Evolutionary conservation across 2,329 filamentous ascomycete genomes (phyloP), one percentile per base, ranked within the genome.

Genomic region (Penicillium sp.): DNA sequence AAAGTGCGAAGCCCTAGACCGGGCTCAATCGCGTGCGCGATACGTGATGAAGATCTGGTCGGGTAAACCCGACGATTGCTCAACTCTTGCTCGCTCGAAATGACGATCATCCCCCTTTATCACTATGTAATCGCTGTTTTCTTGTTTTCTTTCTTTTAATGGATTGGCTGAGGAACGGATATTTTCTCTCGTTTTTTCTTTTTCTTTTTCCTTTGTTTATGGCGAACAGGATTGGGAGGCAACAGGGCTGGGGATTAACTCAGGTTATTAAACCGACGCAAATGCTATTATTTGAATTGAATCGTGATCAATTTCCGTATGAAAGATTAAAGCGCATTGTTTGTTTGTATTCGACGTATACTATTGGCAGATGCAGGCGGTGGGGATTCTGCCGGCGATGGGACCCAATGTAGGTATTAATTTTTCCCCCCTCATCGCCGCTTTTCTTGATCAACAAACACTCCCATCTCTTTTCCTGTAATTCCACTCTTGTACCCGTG

Each of bases 21-120:
- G 58, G 32, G 73, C 72, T 39, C 73, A 76, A 45, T 67, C 62
- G 46, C 66, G 65, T 41, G 73, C 71, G 21, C 67, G 64, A 41
- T 52, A 62, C 38, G 45, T 74, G 45, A 52, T 71, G 50, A 64
- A 61, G 48, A 57, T 62, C n/a, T 61, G 56, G 49, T 42, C 54
- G 7, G 53, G 55, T 47, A 53, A 56, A 31, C 54, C 52, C 18
- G 27, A 34, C 24, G 51, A 52, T 49, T 49, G 54, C 38, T 50
- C 39, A 24, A 44, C 42, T 14, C 22, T 18, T 24, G n/a, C 54
- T 31, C 16, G 50, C 29, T 46, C 18, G 11, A 52, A 44, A 34
- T 55, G 44, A 50, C 54, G 38, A 54, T 41, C 13, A 48, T 39
- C 22, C 38, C 29, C 38, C 13, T 43, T 49, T 38, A 48, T 43